These are phyloP conservation scores for Caryopteris hybrid DNA, from an alignment of 305 asterid species.

Conservation along the genomic window DNA sequence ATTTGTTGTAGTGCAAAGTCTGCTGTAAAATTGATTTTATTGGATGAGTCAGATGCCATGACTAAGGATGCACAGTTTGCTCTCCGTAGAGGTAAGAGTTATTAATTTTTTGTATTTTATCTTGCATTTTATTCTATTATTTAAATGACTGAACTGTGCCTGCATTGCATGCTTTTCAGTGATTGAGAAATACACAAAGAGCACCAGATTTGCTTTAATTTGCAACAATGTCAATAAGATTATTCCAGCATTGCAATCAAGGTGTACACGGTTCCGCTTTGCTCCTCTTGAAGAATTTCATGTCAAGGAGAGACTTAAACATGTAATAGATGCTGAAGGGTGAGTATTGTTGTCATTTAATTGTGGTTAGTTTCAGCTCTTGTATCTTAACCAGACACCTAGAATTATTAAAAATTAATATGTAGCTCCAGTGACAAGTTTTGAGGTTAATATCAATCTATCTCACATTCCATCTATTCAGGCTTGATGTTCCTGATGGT, in stretches of 20 bases:
- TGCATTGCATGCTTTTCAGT: constrained; percentile 48
- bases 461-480: constrained; percentile 29
- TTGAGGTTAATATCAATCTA: background rate
- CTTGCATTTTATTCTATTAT: background rate
- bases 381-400: constrained; percentile 5
- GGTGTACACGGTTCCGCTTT: constrained; percentile 98
- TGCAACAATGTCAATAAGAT: constrained; percentile 96
- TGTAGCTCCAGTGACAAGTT: background rate
- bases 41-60: constrained; percentile 99
- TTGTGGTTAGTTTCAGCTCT: background rate
- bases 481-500: constrained; percentile 86
- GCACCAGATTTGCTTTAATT: constrained; percentile 88
- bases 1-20: constrained; percentile 57
- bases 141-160: background rate
- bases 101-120: background rate
- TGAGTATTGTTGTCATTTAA: constrained; percentile 27
- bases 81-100: constrained; percentile 82
- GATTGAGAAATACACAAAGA: constrained; percentile 89
- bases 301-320: constrained; percentile 75
- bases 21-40: constrained; percentile 73
- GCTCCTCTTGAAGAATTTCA: constrained; percentile 91
- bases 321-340: constrained; percentile 82
- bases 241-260: constrained; percentile 94
- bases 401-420: background rate
- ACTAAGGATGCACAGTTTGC: constrained; percentile 99